phyloP scores from a whole-genome alignment of 2,329 filamentous ascomycete species.

The Calonectria fujianensis region DNA sequence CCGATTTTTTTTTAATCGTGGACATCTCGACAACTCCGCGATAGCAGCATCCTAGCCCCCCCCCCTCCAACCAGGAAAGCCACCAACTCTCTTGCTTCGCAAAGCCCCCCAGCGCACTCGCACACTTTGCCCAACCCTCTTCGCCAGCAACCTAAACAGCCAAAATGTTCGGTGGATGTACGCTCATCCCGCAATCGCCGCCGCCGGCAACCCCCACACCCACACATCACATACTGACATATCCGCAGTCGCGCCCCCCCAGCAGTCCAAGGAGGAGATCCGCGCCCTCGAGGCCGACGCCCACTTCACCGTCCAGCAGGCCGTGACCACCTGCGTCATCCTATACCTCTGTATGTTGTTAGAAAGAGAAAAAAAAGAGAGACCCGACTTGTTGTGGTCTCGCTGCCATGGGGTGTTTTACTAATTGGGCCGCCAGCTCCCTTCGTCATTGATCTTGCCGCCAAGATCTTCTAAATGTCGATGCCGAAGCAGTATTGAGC shows the following conservation, averaged over 20 bases:
- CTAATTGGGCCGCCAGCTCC: slow-evolving; percentile 66
- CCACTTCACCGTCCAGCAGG: slow-evolving; percentile 79
- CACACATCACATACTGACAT: slow-evolving; percentile 46
- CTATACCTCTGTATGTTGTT: slow-evolving; percentile 83
- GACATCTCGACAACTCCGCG: slow-evolving; percentile 35
- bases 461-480: slow-evolving; percentile 64
- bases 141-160: slow-evolving; percentile 17
- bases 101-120: background rate
- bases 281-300: slow-evolving; percentile 81
- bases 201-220: background rate
- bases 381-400: background rate
- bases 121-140: slow-evolving; percentile 10
- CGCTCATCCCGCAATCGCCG: slow-evolving; percentile 51
- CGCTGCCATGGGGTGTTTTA: background rate
- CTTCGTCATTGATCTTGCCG: slow-evolving; percentile 73
- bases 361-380: background rate
- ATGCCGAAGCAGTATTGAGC: slow-evolving; percentile 2
- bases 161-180: slow-evolving; percentile 80
- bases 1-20: slow-evolving; percentile 45
- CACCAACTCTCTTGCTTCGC: slow-evolving; percentile 34
- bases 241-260: slow-evolving; percentile 78
- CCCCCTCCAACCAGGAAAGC: slow-evolving; percentile 6
- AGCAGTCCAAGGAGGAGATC: slow-evolving; percentile 82
- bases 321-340: slow-evolving; percentile 78
- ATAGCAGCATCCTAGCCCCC: slow-evolving; percentile 55